phyloP scores from a whole-genome alignment of 371 early-diverging fungal genomes.

The Mortierella sp. region DNA sequence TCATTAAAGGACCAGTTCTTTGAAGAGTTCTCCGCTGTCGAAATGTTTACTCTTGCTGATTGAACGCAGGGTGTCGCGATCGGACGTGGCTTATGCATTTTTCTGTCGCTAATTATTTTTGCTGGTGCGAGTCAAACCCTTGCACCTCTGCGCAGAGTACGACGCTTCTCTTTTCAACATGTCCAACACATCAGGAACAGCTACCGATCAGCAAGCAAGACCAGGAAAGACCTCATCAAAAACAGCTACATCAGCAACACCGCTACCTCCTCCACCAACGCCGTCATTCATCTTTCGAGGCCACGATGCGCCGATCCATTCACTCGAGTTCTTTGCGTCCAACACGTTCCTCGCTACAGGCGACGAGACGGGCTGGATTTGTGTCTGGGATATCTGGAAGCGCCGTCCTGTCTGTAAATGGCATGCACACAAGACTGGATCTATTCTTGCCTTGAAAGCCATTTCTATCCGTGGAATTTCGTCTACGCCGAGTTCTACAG shows the following conservation, averaged over 20 bases:
- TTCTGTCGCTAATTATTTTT: background rate
- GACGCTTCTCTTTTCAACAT: constrained; percentile 3
- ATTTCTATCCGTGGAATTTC: constrained; percentile 13
- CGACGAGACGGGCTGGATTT: constrained; percentile 53
- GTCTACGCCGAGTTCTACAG: background rate
- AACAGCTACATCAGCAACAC: background rate
- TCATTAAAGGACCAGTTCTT: no score
- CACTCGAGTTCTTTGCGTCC: constrained; percentile 45
- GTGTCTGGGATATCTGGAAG: constrained; percentile 56
- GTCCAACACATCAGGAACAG: constrained; percentile 13
- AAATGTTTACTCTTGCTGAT: no score
- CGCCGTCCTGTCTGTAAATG: constrained; percentile 48
- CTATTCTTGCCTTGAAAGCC: constrained; percentile 31
- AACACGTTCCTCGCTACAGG: constrained; percentile 45
- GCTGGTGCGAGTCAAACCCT: background rate
- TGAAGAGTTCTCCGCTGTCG: no score
- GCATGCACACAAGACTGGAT: constrained; percentile 48
- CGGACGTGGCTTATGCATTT: background rate
- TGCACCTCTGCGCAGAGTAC: no score
- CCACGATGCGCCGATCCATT: constrained; percentile 45
- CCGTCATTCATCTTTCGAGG: constrained; percentile 57
- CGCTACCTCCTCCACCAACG: constrained; percentile 29
- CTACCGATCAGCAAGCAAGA: background rate
- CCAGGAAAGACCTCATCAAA: background rate
- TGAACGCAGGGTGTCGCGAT: no score